Evolutionary conservation across 495 filamentous ascomycete genomes (phyloP).

Genomic region (Hypomontagnella monticulosa): DNA sequence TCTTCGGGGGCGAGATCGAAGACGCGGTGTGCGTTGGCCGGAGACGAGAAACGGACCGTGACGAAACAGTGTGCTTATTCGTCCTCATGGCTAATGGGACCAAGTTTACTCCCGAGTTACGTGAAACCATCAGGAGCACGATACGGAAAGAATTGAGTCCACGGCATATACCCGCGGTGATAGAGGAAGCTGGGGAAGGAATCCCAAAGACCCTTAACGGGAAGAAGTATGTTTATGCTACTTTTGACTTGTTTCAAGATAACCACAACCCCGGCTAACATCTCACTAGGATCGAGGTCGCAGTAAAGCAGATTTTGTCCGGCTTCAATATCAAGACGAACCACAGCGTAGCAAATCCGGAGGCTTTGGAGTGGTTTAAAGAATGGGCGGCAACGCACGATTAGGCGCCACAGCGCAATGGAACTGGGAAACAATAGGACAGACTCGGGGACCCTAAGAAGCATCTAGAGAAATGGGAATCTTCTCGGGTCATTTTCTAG

Average conservation of each 20-base stretch:
- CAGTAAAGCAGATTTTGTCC: constrained; percentile 93
- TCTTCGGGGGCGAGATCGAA: constrained; percentile 79
- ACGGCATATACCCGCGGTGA: constrained; percentile 84
- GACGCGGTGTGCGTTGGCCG: constrained; percentile 88
- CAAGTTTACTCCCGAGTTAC: constrained; percentile 61
- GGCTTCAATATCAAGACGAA: constrained; percentile 85
- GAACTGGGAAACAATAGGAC: background rate
- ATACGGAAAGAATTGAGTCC: constrained; percentile 81
- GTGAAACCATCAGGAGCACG: constrained; percentile 65
- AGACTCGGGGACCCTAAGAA: background rate
- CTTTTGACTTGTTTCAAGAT: background rate
- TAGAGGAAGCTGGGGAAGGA: constrained; percentile 76
- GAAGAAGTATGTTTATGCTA: constrained; percentile 71
- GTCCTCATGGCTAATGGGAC: constrained; percentile 72
- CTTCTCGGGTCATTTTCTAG: too few species aligned
- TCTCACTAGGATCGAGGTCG: constrained; percentile 75
- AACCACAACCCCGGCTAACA: constrained; percentile 1
- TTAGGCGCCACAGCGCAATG: constrained; percentile 3
- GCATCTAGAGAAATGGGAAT: too few species aligned
- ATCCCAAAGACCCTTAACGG: constrained; percentile 91
- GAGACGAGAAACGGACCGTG: constrained; percentile 72
- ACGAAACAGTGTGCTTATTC: constrained; percentile 89
- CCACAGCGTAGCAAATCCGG: constrained; percentile 85
- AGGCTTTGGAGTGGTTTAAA: constrained; percentile 85
- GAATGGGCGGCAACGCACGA: constrained; percentile 65